Evolutionary conservation across 495 filamentous ascomycete species (phyloP).

Genomic region (Xylaria intraflava): DNA sequence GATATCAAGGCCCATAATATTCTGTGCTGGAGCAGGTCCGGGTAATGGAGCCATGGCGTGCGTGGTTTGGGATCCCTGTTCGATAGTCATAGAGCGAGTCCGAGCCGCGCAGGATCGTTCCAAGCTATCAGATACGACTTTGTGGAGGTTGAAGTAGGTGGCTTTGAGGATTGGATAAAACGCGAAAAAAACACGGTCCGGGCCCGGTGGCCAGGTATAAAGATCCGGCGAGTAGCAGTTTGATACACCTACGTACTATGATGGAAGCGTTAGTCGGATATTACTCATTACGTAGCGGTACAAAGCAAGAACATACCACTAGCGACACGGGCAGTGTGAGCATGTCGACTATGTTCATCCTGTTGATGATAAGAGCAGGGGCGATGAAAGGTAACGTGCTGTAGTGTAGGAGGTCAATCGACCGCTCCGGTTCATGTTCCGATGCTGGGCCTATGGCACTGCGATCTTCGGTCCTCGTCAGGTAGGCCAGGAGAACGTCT

Average conservation of each 20-base stretch:
- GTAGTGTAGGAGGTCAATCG: conserved; percentile 19
- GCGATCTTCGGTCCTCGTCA: conserved; percentile 9
- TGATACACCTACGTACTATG: conserved; percentile 16
- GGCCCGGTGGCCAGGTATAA: conserved; percentile 63
- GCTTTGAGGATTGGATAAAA: conserved; percentile 61
- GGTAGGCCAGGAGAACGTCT: conserved; percentile 20
- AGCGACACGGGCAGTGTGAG: conserved; percentile 29
- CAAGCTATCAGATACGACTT: conserved; percentile 52
- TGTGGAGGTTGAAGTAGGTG: conserved; percentile 60
- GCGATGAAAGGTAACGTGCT: conserved; percentile 29
- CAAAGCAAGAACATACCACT: conserved; percentile 22
- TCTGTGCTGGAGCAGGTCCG: conserved; percentile 21
- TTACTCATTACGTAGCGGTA: not conserved
- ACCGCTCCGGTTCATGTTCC: not conserved
- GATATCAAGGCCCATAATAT: conserved; percentile 22
- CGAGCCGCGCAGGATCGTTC: conserved; percentile 52
- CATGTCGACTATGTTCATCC: conserved; percentile 24
- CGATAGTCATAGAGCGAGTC: conserved; percentile 32
- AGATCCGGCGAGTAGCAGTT: conserved; percentile 20
- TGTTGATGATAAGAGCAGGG: conserved; percentile 33
- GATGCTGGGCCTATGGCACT: not conserved
- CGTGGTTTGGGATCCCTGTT: conserved; percentile 6
- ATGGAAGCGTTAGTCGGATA: conserved; percentile 6
- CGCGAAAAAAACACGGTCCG: conserved; percentile 57
- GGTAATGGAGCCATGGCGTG: conserved; percentile 30